Evolutionary conservation across 2,329 filamentous ascomycete species (phyloP), one percentile per base, ranked within the genome.

Genomic region (Aspergillus quadricinctus): DNA sequence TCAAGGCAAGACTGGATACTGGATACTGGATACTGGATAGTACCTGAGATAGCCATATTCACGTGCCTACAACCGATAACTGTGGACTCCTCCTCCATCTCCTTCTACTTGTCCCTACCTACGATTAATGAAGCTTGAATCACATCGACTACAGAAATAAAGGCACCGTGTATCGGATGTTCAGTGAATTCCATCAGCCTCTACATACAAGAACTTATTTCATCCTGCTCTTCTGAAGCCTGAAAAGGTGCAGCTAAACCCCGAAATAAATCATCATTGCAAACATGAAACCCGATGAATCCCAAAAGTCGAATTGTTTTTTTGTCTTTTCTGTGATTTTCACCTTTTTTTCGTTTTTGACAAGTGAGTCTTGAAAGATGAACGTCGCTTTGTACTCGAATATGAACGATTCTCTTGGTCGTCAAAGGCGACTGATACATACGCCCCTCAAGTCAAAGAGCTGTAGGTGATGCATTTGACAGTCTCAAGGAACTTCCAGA

Each of bases 401-500:
- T 23, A 1, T 46, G 21, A 14, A 46, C 10, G 4, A 14, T 7
- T 46, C 14, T 7, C 11, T 23, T 14, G 19, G 21, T 10, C 3
- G 7, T 19, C 21, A 46, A 46, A 21, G 21, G 43, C 41, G 17
- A 4, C 21, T 31, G 49, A 41, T 49, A 35, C n/a, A 50, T n/a
- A 14, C 35, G 45, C 48, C 43, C 43, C 31, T 56, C 50, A 60
- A 31, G 50, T 63, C 49, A 55, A 40, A 29, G 61, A 52, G 35
- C 58, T 63, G 54, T 73, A 73, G 11, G 58, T 65, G 50, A 74
- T 69, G 51, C 71, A 73, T 9, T 62, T 59, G 21, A 72, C 66
- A 14, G 64, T 68, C 25, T 69, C 68, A 29, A 74, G 58, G 37
- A 72, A 67, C 45, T 71, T 72, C 69, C 69, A 71, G 37, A 73